These are phyloP conservation scores for Polyplosphaeria fusca DNA, from an alignment of 495 filamentous ascomycete species.

Conservation along the genomic window DNA sequence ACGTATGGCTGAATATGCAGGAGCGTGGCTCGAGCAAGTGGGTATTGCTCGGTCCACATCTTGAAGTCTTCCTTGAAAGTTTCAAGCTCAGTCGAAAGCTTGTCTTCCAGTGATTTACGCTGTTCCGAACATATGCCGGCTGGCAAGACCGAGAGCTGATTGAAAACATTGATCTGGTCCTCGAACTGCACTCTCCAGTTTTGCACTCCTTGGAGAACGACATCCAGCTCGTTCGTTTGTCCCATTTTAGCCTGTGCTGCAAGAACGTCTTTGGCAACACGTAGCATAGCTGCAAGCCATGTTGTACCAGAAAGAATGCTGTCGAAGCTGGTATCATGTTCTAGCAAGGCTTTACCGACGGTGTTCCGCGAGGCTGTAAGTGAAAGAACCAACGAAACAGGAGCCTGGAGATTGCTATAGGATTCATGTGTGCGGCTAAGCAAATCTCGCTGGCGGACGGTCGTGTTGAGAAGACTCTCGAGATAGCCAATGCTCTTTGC, in stretches of 20 bases:
- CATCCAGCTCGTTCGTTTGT: slow-evolving; percentile 23
- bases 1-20: slow-evolving; percentile 31
- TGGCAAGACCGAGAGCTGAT: slow-evolving; percentile 20
- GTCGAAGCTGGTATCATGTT: not conserved
- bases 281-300: slow-evolving; percentile 29
- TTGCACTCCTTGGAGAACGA: slow-evolving; percentile 15
- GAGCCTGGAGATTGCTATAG: slow-evolving; percentile 3
- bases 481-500: slow-evolving; percentile 73
- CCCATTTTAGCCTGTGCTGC: slow-evolving; percentile 36
- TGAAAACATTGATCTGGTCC: not conserved
- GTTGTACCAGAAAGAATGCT: slow-evolving; percentile 1
- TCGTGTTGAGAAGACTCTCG: slow-evolving; percentile 71
- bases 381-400: not conserved
- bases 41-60: slow-evolving; percentile 12
- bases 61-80: slow-evolving; percentile 16
- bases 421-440: slow-evolving; percentile 5
- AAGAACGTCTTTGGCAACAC: slow-evolving; percentile 22
- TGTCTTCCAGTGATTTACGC: slow-evolving; percentile 4
- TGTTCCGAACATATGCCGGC: slow-evolving; percentile 20
- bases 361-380: not conserved
- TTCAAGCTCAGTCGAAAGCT: not conserved
- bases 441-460: slow-evolving; percentile 60
- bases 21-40: slow-evolving; percentile 12
- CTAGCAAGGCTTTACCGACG: not conserved
- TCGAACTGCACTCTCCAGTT: slow-evolving; percentile 13